Evolutionary conservation across 306 rosid species (phyloP), one percentile per base, ranked within the genome.

Genomic region (Acacia confusa): DNA sequence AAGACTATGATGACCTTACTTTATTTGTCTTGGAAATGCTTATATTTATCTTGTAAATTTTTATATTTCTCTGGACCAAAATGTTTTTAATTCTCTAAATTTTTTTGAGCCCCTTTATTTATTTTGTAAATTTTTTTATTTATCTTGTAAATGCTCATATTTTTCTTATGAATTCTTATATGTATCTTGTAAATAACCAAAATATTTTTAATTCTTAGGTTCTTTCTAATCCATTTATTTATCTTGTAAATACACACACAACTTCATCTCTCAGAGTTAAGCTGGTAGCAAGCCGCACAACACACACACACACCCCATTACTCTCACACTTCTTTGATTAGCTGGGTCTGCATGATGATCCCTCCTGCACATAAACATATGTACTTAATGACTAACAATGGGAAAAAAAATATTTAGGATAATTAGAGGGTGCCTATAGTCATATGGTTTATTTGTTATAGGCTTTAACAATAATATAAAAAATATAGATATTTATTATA

Each of bases 331-430:
- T 48, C 61, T 48, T 22, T 4, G 27, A 74, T 61, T 52, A 63
- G 64, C 25, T 24, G 66, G 11, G 48, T 36, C 67, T 55, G 61
- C 84, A 79, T 75, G 74, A 79, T 17, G 78, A 47, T 60, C 74
- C 78, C 60, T 55, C 32, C 81, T 84, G 84, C 81, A 75, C 6
- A 68, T 2, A 75, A 36, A 77, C 75, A 34, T 45, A 43, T 15
- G 25, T 47, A 40, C 63, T n/a, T n/a, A 55, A 55, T 55, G 24
- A 52, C 20, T 52, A 52, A 10, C 10, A 7, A 6, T 7, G 6
- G 17, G n/a, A n/a, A 2, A 3, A 19, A 4, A 50, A 52, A 20
- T 53, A 53, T 53, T 53, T 55, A n/a, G 63, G 63, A 55, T 19
- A n/a, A 55, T 48, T 19, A 55, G 22, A 52, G 17, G 58, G 58